Evolutionary conservation across 169 alveolate genomes (phyloP).

Genomic region (Babesia divergens): DNA sequence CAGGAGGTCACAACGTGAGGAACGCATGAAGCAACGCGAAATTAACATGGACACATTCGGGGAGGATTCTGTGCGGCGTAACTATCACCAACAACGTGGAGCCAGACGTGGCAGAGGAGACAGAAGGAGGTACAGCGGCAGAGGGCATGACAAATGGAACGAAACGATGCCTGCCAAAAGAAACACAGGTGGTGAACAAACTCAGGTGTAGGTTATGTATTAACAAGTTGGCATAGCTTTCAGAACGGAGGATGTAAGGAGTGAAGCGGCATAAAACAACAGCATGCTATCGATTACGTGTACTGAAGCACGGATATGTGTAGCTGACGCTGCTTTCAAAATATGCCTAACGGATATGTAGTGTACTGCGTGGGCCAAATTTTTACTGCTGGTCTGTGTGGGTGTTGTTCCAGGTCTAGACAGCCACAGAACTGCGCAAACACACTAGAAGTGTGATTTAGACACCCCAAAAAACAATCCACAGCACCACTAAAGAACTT

Average conservation of each 20-base stretch:
- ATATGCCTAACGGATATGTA: too few relatives aligned
- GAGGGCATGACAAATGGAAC: neutral
- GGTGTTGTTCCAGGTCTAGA: too few relatives aligned
- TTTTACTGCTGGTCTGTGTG: too few relatives aligned
- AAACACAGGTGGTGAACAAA: neutral
- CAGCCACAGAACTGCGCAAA: too few relatives aligned
- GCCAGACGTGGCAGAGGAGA: constrained; percentile 13
- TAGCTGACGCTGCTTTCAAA: too few relatives aligned
- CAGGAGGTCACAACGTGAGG: constrained; percentile 61
- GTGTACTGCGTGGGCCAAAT: too few relatives aligned
- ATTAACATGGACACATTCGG: constrained; percentile 79
- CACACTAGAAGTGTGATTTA: too few relatives aligned
- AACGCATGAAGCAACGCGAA: constrained; percentile 71
- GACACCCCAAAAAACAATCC: too few relatives aligned
- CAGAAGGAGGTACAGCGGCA: neutral
- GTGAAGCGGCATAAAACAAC: too few relatives aligned
- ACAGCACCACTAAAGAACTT: too few relatives aligned
- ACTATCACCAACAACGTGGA: neutral
- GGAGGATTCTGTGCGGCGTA: constrained; percentile 59
- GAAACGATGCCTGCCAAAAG: neutral
- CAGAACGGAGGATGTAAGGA: neutral
- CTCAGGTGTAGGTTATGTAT: neutral
- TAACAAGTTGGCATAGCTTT: neutral
- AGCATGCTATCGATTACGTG: too few relatives aligned
- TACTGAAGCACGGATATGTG: too few relatives aligned